These are phyloP conservation scores for Euphorbia schlechtendalii DNA, from an alignment of 441 rosid genomes.

Conservation along the genomic window DNA sequence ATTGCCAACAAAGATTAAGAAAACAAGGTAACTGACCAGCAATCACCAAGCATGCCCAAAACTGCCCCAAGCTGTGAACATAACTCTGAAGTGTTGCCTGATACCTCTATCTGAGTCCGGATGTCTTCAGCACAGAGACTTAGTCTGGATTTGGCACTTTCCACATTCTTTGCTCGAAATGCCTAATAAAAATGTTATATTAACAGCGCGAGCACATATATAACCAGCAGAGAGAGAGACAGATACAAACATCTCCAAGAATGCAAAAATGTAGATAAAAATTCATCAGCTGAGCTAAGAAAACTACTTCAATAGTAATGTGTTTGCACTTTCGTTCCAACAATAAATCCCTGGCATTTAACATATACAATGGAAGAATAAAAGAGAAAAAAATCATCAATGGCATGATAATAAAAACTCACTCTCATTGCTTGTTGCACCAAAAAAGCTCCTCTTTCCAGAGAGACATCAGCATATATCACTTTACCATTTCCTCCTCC, in stretches of 20 bases:
- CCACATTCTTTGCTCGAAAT: slow-evolving; percentile 72
- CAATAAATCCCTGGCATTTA: neutral
- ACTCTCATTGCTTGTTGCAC: slow-evolving; percentile 97
- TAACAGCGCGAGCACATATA: neutral
- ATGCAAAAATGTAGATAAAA: neutral
- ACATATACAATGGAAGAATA: neutral
- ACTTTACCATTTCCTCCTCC: slow-evolving; percentile 45
- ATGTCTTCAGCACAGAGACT: slow-evolving; percentile 77
- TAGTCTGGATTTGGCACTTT: slow-evolving; percentile 92
- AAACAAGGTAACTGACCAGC: slow-evolving; percentile 54
- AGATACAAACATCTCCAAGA: neutral
- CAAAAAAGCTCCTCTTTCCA: slow-evolving; percentile 97
- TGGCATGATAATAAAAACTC: slow-evolving; percentile 25
- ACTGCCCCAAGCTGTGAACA: slow-evolving; percentile 99
- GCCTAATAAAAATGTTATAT: slow-evolving; percentile 45
- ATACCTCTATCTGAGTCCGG: slow-evolving; percentile 54
- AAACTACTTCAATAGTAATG: neutral
- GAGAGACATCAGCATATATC: slow-evolving; percentile 81
- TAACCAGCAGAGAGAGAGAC: neutral
- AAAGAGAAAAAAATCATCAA: neutral
- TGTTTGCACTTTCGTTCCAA: neutral
- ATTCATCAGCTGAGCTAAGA: neutral
- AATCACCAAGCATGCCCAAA: slow-evolving; percentile 97
- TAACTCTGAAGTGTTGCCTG: slow-evolving; percentile 68
- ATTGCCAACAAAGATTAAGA: neutral